These are phyloP conservation scores for Coix lacrymajobi DNA, from an alignment of 176 grass and related monocot species.

Conservation along the genomic window DNA sequence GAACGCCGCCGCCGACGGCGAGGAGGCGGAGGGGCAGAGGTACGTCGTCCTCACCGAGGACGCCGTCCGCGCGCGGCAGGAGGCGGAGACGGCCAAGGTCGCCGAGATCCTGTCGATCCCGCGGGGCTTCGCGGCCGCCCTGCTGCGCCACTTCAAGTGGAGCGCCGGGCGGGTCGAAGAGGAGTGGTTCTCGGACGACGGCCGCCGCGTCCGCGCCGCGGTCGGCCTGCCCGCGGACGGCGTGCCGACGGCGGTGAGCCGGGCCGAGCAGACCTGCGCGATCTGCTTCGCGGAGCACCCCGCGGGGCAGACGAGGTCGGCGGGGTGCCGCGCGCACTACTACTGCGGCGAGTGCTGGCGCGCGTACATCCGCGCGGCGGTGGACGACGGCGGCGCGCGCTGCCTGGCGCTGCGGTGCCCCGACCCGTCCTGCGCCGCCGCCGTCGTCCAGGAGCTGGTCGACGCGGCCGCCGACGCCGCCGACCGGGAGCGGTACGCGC, in stretches of 20 bases:
- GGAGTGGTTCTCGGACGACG: slow-evolving; percentile 21
- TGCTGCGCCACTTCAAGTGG: neutral
- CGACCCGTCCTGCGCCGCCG: neutral
- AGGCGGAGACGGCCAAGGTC: neutral
- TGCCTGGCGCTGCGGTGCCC: slow-evolving; percentile 32
- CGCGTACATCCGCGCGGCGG: slow-evolving; percentile 5
- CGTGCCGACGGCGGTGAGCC: neutral
- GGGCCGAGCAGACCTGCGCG: neutral
- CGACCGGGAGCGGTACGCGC: neutral
- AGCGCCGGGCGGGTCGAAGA: neutral
- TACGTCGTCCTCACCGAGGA: neutral
- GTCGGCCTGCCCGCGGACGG: neutral
- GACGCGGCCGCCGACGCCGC: neutral
- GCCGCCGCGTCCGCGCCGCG: neutral
- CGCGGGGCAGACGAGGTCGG: neutral
- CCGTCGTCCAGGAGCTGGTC: slow-evolving; percentile 17
- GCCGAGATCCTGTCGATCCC: neutral
- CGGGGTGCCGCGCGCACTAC: neutral
- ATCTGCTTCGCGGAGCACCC: neutral
- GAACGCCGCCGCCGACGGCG: too few relatives aligned
- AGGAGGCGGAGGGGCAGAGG: neutral
- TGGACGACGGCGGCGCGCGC: neutral
- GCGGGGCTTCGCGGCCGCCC: neutral
- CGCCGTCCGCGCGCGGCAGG: neutral
- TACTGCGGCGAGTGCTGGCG: slow-evolving; percentile 20